phyloP scores from a whole-genome alignment of 2,329 filamentous ascomycete genomes.

The Colletotrichum shisoi region DNA sequence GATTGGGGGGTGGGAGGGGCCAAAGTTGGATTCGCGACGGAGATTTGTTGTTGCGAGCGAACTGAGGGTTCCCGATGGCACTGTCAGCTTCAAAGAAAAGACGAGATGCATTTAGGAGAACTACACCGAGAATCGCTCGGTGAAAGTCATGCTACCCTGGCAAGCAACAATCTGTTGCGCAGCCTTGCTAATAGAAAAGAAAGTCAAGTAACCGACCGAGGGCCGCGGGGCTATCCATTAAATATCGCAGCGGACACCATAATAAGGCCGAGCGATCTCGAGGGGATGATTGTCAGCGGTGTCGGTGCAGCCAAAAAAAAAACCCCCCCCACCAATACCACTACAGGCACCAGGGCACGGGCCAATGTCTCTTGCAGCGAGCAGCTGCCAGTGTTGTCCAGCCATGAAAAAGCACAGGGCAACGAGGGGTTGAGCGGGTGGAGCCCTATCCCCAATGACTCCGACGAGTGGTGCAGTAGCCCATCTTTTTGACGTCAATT shows the following conservation, averaged over 20 bases:
- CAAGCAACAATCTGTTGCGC: not conserved
- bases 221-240: constrained; percentile 17
- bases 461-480: constrained; percentile 21
- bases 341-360: not conserved
- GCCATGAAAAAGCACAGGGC: constrained; percentile 20
- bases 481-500: constrained; percentile 38
- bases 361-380: not conserved
- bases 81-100: not conserved
- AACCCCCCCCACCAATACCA: too few species aligned
- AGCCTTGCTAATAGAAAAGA: not conserved
- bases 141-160: not conserved
- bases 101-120: constrained; percentile 4
- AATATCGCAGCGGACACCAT: constrained; percentile 31
- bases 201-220: constrained; percentile 13
- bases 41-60: constrained; percentile 32
- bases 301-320: not conserved
- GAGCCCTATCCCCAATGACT: constrained; percentile 9
- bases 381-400: not conserved
- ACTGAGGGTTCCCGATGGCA: not conserved
- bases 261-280: constrained; percentile 37
- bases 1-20: not conserved
- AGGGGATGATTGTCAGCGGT: constrained; percentile 30
- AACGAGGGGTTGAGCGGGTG: constrained; percentile 13
- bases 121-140: constrained; percentile 20
- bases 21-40: constrained; percentile 6